Evolutionary conservation across 768 basidiomycete genomes (phyloP), one percentile per base, ranked within the genome.

Genomic region (Leucosporidium yakuticum): DNA sequence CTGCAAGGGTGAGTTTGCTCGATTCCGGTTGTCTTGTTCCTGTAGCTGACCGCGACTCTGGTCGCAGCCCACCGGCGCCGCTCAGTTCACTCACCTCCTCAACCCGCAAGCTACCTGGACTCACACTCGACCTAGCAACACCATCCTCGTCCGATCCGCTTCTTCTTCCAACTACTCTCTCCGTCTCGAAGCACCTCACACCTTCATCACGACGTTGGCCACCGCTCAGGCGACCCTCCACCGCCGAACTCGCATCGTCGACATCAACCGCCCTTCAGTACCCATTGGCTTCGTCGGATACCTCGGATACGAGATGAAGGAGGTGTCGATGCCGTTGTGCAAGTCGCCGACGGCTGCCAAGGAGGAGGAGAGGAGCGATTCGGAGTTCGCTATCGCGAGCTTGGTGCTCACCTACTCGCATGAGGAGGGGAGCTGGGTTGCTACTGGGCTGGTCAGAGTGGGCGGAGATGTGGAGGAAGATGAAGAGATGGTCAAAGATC

Each of bases 231-330:
- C 48, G 1, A 21, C 32, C 5, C 63, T 72, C 8, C 57, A 60
- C 1, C 23, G 19, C 8, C 49, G 15, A 21, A 64, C 65, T 4
- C n/a, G 27, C 4, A 32, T 63, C 39, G 29, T 11, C 8, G 25
- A 56, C 54, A 21, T 20, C 4, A 5, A 54, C 1, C 17, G 25
- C 14, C 12, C 58, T 4, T 32, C 58, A 5, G 21, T 66, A 25
- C 69, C 67, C 23, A 20, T 67, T 39, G 73, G 73, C 3, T 74
- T 71, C 34, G 67, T 74, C 53, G 73, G 73, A 4, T 62, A 57
- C 25, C 31, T 74, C 36, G 65, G 62, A 0, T 74, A 74, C 57
- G 73, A 74, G 55, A 64, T 69, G 63, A 69, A 67, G 56, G 34
- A 63, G 14, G 61, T 62, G 0, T 48, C 69, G n/a, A 50, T 73